Evolutionary conservation across 106 monocot species (phyloP).

Genomic region (Platanthera guangdongensis): DNA sequence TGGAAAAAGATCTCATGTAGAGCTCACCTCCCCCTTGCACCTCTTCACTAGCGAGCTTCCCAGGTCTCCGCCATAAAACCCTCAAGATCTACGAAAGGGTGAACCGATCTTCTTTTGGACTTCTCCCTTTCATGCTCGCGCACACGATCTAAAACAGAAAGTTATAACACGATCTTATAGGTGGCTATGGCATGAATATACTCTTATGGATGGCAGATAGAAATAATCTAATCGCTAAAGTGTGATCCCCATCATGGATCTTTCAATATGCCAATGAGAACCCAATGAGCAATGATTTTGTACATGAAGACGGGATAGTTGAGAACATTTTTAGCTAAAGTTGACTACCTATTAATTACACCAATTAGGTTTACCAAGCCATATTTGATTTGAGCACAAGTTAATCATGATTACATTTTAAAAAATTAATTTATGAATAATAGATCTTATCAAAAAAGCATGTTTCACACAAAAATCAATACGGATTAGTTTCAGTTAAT

Average conservation of each 20-base stretch:
- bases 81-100: too few relatives aligned
- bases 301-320: background rate
- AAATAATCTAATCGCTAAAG: too few relatives aligned
- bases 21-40: too few relatives aligned
- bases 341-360: background rate
- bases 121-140: too few relatives aligned
- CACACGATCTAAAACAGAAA: too few relatives aligned
- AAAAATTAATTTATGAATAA: background rate
- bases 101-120: too few relatives aligned
- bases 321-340: background rate
- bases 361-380: background rate
- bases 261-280: background rate
- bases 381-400: background rate
- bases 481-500: background rate
- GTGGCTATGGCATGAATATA: too few relatives aligned
- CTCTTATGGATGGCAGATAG: too few relatives aligned
- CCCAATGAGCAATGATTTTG: background rate
- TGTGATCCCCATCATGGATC: background rate
- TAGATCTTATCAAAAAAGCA: background rate
- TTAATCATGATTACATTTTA: background rate
- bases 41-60: too few relatives aligned
- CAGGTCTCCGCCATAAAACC: too few relatives aligned
- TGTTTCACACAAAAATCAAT: background rate
- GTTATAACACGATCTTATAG: too few relatives aligned
- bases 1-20: too few relatives aligned